Percentiles rank a stretch among this genome's conserved stretches.
Conservation (phyloP, 768 basidiomycete genomes). For the Pleurotus salmoneostramineus region DNA sequence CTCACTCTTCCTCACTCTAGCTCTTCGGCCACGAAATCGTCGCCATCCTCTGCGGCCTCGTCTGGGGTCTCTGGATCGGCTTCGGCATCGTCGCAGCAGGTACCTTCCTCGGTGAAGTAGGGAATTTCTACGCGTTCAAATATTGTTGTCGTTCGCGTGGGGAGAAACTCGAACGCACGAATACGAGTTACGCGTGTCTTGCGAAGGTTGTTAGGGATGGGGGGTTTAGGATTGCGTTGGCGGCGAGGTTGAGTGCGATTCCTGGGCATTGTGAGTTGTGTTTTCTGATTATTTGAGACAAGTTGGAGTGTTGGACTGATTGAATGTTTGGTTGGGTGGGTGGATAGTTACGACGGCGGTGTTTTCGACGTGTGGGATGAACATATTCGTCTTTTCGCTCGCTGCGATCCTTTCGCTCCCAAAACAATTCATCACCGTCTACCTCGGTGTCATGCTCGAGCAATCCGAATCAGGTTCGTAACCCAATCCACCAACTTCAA, state of each 20-base stretch:
- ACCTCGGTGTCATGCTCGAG: slow-evolving; percentile 80
- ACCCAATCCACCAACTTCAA: slow-evolving; percentile 7
- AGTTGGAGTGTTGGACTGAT: not conserved
- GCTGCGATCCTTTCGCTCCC: slow-evolving; percentile 84
- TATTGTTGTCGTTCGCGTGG: slow-evolving; percentile 74
- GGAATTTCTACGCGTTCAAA: slow-evolving; percentile 87
- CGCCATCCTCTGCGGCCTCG: slow-evolving; percentile 82
- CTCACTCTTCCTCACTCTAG: slow-evolving; percentile 26
- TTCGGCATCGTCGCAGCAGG: slow-evolving; percentile 85
- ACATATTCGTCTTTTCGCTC: slow-evolving; percentile 67
- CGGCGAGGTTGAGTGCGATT: slow-evolving; percentile 77
- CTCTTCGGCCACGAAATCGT: slow-evolving; percentile 93
- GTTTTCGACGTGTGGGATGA: slow-evolving; percentile 88
- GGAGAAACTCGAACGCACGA: slow-evolving; percentile 63
- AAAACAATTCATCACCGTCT: slow-evolving; percentile 90
- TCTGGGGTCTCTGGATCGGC: slow-evolving; percentile 86
- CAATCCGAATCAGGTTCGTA: slow-evolving; percentile 33
- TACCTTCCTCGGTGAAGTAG: slow-evolving; percentile 82
- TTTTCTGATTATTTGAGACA: not conserved
- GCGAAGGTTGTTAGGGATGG: slow-evolving; percentile 78
- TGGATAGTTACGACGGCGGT: slow-evolving; percentile 85
- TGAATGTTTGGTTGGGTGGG: not conserved
- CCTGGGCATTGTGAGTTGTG: slow-evolving; percentile 72
- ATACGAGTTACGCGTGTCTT: slow-evolving; percentile 56
- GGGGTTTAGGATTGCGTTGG: slow-evolving; percentile 79